Evolutionary conservation across 2,329 filamentous ascomycete species (phyloP), one percentile per base, ranked within the genome.

Genomic region (Trichoderma koningii): DNA sequence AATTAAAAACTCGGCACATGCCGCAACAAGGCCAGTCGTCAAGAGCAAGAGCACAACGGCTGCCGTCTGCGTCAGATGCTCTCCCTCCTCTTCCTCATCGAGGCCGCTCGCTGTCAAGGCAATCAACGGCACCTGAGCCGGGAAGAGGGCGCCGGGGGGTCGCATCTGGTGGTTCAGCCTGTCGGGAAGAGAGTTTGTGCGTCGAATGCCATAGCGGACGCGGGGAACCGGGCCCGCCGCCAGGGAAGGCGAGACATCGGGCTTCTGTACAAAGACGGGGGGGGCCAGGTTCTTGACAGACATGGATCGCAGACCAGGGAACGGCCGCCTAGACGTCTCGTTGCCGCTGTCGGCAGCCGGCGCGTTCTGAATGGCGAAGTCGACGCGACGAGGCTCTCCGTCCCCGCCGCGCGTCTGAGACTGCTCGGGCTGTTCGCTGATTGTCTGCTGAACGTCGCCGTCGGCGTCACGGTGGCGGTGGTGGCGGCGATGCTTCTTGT

Each of bases 181-280:
- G 70, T 89, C 89, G 0, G 90, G 90, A 2, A 93, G 82, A 0
- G 90, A 93, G 73, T 86, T 91, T 21, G 90, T 91, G 63, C 90
- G 84, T 64, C 89, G 87, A 61, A 92, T 86, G n/a, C 85, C 85
- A 69, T 85, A 85, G 48, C 84, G 81, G 65, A 88, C 83, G 34
- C 83, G 81, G 6, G 86, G 85, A 50, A 86, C 80, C 12, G 81
- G 79, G 2, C 84, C 81, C 9, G 76, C 68, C 3, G 79, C 71
- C 5, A 72, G 72, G 7, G 74, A 65, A 14, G 75, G 69, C 2
- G 69, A 28, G 1, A 65, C 68, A 4, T 69, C 76, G 2, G 76
- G 72, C 6, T 79, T 77, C 66, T 84, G 81, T 0, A 79, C 80
- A 70, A 93, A 93, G 65, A 93, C 89, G 12, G 87, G 87, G 56